Percentiles rank a stretch among this genome's conserved stretches.
phyloP scores from a whole-genome alignment of 352 stramenopile genomes.

The Lagenidium giganteum region DNA sequence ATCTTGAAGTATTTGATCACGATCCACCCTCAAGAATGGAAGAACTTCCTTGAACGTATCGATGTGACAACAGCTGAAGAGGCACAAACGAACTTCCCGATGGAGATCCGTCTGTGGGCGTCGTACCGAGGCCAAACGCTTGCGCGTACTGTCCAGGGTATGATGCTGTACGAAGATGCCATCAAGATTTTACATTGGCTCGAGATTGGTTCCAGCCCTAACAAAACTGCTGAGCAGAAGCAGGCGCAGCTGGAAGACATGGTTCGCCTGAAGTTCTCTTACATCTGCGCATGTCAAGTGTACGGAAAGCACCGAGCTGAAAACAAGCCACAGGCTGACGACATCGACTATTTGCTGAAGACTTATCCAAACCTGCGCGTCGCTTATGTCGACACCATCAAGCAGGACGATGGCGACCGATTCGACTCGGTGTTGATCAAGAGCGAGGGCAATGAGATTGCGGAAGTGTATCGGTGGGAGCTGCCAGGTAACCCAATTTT shows the following conservation, averaged over 20 bases:
- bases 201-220: conserved; percentile 64
- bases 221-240: conserved; percentile 66
- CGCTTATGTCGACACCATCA: conserved; percentile 73
- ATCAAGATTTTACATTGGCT: conserved; percentile 83
- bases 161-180: conserved; percentile 81
- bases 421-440: conserved; percentile 74
- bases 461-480: conserved; percentile 72
- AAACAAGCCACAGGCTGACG: conserved; percentile 54
- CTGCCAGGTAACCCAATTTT: conserved; percentile 32
- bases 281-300: conserved; percentile 82
- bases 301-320: conserved; percentile 76
- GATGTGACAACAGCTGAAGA: conserved; percentile 60
- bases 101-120: conserved; percentile 74
- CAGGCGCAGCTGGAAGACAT: conserved; percentile 73
- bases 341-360: conserved; percentile 74
- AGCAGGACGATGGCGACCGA: conserved; percentile 22
- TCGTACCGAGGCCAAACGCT: conserved; percentile 76
- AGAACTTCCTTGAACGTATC: conserved; percentile 76
- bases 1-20: conserved; percentile 81
- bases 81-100: conserved; percentile 49
- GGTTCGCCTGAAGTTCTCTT: conserved; percentile 79
- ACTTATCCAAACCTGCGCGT: conserved; percentile 78
- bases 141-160: conserved; percentile 68
- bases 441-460: conserved; percentile 58
- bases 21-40: conserved; percentile 73